Evolutionary conservation across 148 eudicot genomes (phyloP), one percentile per base, ranked within the genome.

Genomic region (Spergularia marina): DNA sequence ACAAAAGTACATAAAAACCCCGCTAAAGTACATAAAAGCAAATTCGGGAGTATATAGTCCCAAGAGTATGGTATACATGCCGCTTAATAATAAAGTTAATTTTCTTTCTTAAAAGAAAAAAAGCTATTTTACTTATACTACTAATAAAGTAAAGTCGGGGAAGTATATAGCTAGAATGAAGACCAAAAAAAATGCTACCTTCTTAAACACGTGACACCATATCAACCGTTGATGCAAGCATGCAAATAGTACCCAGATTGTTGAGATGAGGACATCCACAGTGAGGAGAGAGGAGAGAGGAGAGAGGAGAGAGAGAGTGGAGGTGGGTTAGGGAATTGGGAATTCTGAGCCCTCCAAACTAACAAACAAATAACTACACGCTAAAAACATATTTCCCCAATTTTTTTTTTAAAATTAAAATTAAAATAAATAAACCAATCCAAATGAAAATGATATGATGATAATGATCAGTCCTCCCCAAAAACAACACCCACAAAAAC

Each of bases 191-290:
- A 47, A 64, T 53, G 53, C 5, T 14, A 6, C 44, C 41, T 30
- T 18, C 10, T 16, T 0, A 3, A 5, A 53, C 74, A 81, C 74
- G 78, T 81, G 84, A 75, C 75, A 68, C 8, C 11, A 5, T 2
- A 4, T 13, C 0, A 4, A 77, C 81, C 81, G 71, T 81, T 1
- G 84, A 81, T 81, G 14, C 4, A 73, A 62, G 75, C 81, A 81
- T 81, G 84, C 78, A 81, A 81, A 81, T 81, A 81, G 84, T 77
- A 77, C 67, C 72, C 75, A 69, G 81, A 81, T 81, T 30, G 68
- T 81, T 54, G 81, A 74, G 81, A 81, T 81, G 53, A 73, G 83
- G 64, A 70, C 65, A 9, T 16, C 61, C 68, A 79, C 74, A 73
- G 60, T 68, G 36, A 68, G 17, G 17, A n/a, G 39, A 56, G 25